Conservation (phyloP, 2,329 filamentous ascomycete genomes). For the Exophiala calicioides region DNA sequence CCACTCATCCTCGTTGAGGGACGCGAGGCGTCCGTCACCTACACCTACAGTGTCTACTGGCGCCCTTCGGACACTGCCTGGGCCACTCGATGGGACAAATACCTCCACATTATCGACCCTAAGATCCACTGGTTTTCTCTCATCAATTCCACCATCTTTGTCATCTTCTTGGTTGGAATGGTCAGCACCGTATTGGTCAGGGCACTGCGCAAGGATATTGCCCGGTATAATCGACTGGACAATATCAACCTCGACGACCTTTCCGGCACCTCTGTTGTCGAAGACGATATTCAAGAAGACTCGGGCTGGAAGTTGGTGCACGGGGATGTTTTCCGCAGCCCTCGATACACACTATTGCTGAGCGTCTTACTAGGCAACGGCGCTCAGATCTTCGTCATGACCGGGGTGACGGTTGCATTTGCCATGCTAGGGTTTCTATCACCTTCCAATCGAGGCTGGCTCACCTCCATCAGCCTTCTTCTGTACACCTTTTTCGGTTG, state of each 20-base stretch:
- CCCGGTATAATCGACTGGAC: constrained; percentile 92
- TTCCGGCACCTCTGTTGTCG: constrained; percentile 70
- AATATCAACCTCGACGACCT: constrained; percentile 88
- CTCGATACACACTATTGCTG: constrained; percentile 77
- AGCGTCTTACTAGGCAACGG: constrained; percentile 90
- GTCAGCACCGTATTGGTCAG: constrained; percentile 90
- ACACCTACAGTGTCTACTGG: constrained; percentile 94
- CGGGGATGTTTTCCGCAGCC: constrained; percentile 92
- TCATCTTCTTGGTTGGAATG: constrained; percentile 85
- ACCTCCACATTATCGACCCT: constrained; percentile 93
- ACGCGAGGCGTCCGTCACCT: constrained; percentile 68
- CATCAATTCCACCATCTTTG: constrained; percentile 92
- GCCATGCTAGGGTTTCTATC: constrained; percentile 93
- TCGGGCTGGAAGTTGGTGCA: constrained; percentile 98
- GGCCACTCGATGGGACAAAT: constrained; percentile 98
- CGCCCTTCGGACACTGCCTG: constrained; percentile 79
- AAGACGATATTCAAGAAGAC: constrained; percentile 95
- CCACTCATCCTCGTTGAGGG: constrained; percentile 65
- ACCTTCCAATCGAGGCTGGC: constrained; percentile 89
- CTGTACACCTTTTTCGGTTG: constrained; percentile 92
- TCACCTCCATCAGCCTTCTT: constrained; percentile 89
- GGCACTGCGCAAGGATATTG: constrained; percentile 91
- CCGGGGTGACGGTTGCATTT: constrained; percentile 88
- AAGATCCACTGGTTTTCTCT: constrained; percentile 99
- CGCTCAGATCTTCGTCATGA: constrained; percentile 96